phyloP scores from a whole-genome alignment of 768 basidiomycete species.

The Postia placenta region DNA sequence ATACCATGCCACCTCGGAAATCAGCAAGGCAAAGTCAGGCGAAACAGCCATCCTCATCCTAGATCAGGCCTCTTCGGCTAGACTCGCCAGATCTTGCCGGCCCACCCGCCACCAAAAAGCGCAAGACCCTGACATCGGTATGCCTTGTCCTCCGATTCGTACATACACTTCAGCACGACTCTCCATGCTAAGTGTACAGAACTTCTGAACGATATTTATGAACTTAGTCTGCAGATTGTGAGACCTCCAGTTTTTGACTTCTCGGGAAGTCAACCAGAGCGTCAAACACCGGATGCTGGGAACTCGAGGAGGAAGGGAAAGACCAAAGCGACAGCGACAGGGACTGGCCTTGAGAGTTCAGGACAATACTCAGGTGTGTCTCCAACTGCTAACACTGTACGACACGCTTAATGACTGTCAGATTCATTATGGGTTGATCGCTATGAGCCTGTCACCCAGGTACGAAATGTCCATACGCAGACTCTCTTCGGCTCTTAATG shows the following conservation, averaged over 20 bases:
- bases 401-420: not conserved
- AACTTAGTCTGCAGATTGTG: conserved; percentile 12
- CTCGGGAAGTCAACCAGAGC: conserved; percentile 7
- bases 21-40: not conserved
- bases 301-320: conserved; percentile 17
- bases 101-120: conserved; percentile 19
- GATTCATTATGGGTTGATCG: conserved; percentile 29
- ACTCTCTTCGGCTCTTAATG: not conserved
- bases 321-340: conserved; percentile 13
- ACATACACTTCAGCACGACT: not conserved
- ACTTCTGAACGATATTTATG: conserved; percentile 2
- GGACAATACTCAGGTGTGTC: not conserved
- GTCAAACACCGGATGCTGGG: not conserved
- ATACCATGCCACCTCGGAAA: not conserved
- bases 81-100: conserved; percentile 2
- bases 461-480: conserved; percentile 11
- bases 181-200: not conserved
- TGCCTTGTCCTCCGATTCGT: conserved; percentile 7
- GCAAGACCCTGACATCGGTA: conserved; percentile 19
- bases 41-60: not conserved
- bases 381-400: not conserved
- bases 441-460: conserved; percentile 25
- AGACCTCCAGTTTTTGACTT: conserved; percentile 18
- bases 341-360: not conserved
- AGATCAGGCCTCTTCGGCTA: conserved; percentile 3